Evolutionary conservation across 495 filamentous ascomycete species (phyloP), one percentile per base, ranked within the genome.

Genomic region (Penicillium antarcticum): DNA sequence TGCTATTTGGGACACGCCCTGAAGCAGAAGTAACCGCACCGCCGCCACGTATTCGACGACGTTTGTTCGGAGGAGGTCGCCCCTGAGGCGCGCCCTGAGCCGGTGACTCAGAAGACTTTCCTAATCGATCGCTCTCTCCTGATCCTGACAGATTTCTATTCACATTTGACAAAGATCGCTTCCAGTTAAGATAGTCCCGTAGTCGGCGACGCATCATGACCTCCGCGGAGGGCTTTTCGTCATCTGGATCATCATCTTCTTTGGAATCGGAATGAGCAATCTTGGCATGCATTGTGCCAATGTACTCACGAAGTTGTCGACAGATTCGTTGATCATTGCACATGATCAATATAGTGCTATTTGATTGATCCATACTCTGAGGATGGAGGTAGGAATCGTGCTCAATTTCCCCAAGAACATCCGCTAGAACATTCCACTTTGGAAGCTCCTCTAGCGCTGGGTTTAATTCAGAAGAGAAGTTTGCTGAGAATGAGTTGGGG

Each of bases 391-490:
- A 95, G 33, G 87, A 77, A 56, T 97, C 95, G 46, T 86, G 82
- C 56, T 97, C 95, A 57, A 97, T 97, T 68, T 98, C 94, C 41
- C 90, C 87, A 2, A 98, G 73, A 6, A 96, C 82, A 26, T 96
- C 90, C 33, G 89, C 84, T 13, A 98, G 77, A 13, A 92, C 69
- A 21, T 80, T 80, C 94, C 94, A 98, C 62, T 98, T 98, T 7
- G 94, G 95, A 48, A 91, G 86, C 63, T 95, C 91, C 69, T 98
- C 94, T 13, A 98, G 73, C 1, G 94, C 87, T n/a, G 94, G 91
- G 10, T 83, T 76, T n/a, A 98, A 79, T 2, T 85, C 80, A 38
- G 89, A 82, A 26, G 81, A 78, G 35, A 85, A 83, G 47, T 63
- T 57, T 0, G 57, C 65, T 21, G 66, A 66, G 5, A 61, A 59